Percentiles rank a stretch among this genome's conserved stretches.
phyloP scores from a whole-genome alignment of 2,329 filamentous ascomycete genomes.

The Penicillium palitans region DNA sequence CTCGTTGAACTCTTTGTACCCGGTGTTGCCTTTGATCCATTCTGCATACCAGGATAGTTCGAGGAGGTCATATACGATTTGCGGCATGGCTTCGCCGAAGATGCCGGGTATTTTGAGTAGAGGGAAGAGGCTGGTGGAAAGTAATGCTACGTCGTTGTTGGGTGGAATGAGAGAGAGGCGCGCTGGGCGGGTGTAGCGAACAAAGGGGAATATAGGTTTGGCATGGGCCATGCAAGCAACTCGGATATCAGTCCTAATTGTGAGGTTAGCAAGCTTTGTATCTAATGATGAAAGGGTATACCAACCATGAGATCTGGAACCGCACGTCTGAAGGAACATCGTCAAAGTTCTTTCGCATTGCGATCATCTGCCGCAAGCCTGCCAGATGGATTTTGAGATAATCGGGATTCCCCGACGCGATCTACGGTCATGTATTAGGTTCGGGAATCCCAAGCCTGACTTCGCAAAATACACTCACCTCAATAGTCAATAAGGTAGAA shows the following conservation, averaged over 20 bases:
- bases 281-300: not conserved
- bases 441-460: not conserved
- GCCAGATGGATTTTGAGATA: conserved; percentile 43
- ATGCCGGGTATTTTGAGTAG: conserved; percentile 38
- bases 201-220: conserved; percentile 42
- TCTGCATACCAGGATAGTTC: conserved; percentile 41
- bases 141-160: conserved; percentile 30
- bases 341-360: conserved; percentile 38
- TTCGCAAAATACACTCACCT: conserved; percentile 28
- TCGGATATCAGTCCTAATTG: conserved; percentile 42
- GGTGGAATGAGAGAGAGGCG: conserved; percentile 33
- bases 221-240: conserved; percentile 42
- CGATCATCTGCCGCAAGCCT: conserved; percentile 43
- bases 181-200: conserved; percentile 37
- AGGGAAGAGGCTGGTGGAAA: conserved; percentile 37
- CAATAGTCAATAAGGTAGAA: conserved; percentile 41
- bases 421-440: conserved; percentile 23
- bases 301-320: conserved; percentile 44
- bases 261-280: conserved; percentile 4
- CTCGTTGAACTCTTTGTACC: conserved; percentile 34
- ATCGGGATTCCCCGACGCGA: conserved; percentile 41
- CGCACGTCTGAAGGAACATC: conserved; percentile 41
- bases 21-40: conserved; percentile 35
- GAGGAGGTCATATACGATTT: conserved; percentile 37
- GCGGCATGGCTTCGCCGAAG: conserved; percentile 33